Base-by-base conservation (phyloP, 78 protist species). In the Speleostelium caveatum region DNA sequence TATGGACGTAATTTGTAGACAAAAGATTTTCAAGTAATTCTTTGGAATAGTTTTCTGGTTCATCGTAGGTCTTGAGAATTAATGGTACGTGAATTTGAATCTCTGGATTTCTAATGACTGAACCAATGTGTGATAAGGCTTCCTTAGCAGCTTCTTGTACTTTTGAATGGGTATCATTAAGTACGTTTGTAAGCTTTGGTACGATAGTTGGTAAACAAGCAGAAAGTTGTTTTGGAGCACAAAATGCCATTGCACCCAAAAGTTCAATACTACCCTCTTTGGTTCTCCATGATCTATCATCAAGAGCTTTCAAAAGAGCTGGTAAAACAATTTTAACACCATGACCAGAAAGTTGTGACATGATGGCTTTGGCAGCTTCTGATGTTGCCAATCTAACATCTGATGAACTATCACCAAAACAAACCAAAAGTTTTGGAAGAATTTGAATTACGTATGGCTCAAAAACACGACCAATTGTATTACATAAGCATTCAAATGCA, bases 61-160 rank as follows among this genome's bases (percentile, higher is more conserved):
- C 95, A 17, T 51, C 30, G 53, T 97, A 76, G n/a, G 99, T 98
- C 22, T 73, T 73, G 38, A 98, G 63, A 17, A 98, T 51, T 36
- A 86, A 14, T 45, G 87, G 75, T 36, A 87, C 97, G 32, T 96
- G 86, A 45, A 62, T 76, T 26, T 88, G 93, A 60, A 98, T 92
- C 75, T 98, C 99, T 36, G 99, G 98, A 93, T 98, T 98, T 62
- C 76, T 36, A 60, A 98, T 94, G 53, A 96, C 99, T 2, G 88
- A 24, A 36, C 98, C 99, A 45, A 98, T 95, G 55, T 92, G 92
- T 61, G 61, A 45, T 24, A 98, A 97, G 3, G 99, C 98, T n/a
- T 63, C 86, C 26, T 55, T 22, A 36, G 98, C 98, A 0, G 96
- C 97, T 12, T 76, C 88, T 45, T 93, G 96, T 12, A 98, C 99